Evolutionary conservation across 768 basidiomycete species (phyloP), one percentile per base, ranked within the genome.

Genomic region (Termitomyces sp.): DNA sequence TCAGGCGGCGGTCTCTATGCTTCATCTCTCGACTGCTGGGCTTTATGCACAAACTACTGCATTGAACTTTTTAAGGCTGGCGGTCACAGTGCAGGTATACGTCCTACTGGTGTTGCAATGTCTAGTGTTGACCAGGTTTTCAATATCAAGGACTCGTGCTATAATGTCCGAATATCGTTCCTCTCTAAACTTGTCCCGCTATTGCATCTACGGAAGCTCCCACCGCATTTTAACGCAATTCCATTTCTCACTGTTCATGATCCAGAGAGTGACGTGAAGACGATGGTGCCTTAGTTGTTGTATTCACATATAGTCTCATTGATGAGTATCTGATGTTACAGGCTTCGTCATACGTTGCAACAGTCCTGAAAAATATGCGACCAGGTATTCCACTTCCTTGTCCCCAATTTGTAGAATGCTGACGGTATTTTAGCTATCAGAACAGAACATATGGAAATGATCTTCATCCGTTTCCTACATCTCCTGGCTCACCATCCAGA

Each of bases 401-500:
- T 30, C n/a, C 44, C 33, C 30, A 31, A 40, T 33, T 38, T 19
- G 52, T 31, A 19, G 7, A 19, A 8, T 31, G 21, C 44, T 38
- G 14, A 45, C 46, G 19, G 31, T 43, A 11, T 52, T 53, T 26
- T 15, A 84, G 87, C 73, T 14, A 63, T 82, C 30, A 78, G 80
- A 44, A 72, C 91, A 15, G 78, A 85, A n/a, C 71, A 82, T 50
- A 79, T 95, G 54, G 96, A 98, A 68, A 72, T 87, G 54, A 82
- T 87, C 1, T 90, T 98, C 63, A 82, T 95, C 43, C 87, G 96
- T 12, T 72, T 98, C 4, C 77, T 98, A 10, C 90, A 94, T 65
- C 70, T 94, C 0, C 77, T 98, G 5, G 92, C 94, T 0, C 95
- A 97, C 66, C 97, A 99, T 67, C 96, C 96, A 4, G 97, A 99